These are phyloP conservation scores for Aspergillus haitiensis DNA, from an alignment of 495 filamentous ascomycete genomes.

Conservation along the genomic window DNA sequence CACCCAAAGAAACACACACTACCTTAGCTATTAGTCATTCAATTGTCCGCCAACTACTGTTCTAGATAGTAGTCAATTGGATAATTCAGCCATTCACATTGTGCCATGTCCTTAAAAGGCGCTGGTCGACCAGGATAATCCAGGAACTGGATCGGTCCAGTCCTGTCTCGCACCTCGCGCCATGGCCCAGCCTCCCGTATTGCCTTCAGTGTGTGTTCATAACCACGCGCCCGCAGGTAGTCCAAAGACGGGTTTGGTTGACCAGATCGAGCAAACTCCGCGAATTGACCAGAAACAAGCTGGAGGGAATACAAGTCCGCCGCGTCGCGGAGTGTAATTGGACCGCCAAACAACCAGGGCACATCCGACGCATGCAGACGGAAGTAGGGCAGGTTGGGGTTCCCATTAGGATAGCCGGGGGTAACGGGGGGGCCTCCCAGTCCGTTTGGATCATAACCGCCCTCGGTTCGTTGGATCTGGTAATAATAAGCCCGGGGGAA, in stretches of 20 bases:
- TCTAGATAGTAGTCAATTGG: constrained; percentile 29
- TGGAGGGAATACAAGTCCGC: constrained; percentile 28
- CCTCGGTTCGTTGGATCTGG: constrained; percentile 41
- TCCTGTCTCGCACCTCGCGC: constrained; percentile 7
- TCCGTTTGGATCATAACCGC: constrained; percentile 42
- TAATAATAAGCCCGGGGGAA: constrained; percentile 47
- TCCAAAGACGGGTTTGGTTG: constrained; percentile 33
- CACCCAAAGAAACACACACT: too few species aligned
- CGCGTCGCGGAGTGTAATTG: constrained; percentile 26
- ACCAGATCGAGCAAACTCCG: constrained; percentile 29
- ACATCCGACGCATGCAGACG: constrained; percentile 34
- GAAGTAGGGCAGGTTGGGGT: constrained; percentile 32
- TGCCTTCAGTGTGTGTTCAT: constrained; percentile 27
- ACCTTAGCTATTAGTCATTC: too few species aligned
- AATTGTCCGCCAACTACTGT: too few species aligned
- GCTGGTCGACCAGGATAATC: constrained; percentile 30
- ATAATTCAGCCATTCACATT: constrained; percentile 41
- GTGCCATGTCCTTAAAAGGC: constrained; percentile 35
- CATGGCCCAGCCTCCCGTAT: constrained; percentile 18
- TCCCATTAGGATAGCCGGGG: constrained; percentile 33
- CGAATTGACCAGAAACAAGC: constrained; percentile 34
- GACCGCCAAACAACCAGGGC: constrained; percentile 30
- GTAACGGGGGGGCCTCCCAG: constrained; percentile 35
- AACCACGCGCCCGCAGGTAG: constrained; percentile 37
- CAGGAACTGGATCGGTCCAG: constrained; percentile 36